Evolutionary conservation across 73 alveolate genomes (phyloP), one percentile per base, ranked within the genome.

Genomic region (Durusdinium trenchii): DNA sequence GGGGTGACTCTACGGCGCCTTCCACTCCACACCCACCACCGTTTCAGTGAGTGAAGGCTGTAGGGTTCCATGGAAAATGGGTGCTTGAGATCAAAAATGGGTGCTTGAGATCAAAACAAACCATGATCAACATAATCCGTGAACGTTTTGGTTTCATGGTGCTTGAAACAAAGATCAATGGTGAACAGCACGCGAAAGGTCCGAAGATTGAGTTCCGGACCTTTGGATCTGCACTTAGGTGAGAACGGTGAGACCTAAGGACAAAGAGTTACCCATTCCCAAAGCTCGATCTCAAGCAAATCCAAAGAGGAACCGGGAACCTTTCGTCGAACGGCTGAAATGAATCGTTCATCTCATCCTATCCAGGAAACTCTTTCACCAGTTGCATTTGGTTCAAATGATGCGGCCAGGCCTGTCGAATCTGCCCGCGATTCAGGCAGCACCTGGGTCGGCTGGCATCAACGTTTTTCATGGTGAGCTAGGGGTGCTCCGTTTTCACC

Each of bases 341-440:
- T 12, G 23, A 57, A 57, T 16, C 69, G 32, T 16, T 23, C 69
- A 23, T 57, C 32, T 57, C 12, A 23, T 23, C 12, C 69, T 12
- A 57, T 23, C 12, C 69, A 23, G 69, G 32, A 57, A n/a, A n/a
- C n/a, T 57, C 69, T 57, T 57, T 23, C 69, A 57, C 69, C 69
- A n/a, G 71, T 67, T 81, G 71, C 69, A 47, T 81, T 48, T 48
- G 91, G 91, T 67, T 20, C 91, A n/a, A n/a, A n/a, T n/a, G n/a
- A n/a, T n/a, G n/a, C n/a, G n/a, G n/a, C n/a, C n/a, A n/a, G n/a
- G n/a, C n/a, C n/a, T n/a, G n/a, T n/a, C n/a, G n/a, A n/a, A n/a
- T n/a, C 91, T 46, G 91, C 91, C 91, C 91, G 91, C 35, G 91
- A 48, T 81, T 81, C 91, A 50, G 91, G 91, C 91, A 81, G 91